phyloP scores from a whole-genome alignment of 768 basidiomycete species.

The Boletellus ananiceps region DNA sequence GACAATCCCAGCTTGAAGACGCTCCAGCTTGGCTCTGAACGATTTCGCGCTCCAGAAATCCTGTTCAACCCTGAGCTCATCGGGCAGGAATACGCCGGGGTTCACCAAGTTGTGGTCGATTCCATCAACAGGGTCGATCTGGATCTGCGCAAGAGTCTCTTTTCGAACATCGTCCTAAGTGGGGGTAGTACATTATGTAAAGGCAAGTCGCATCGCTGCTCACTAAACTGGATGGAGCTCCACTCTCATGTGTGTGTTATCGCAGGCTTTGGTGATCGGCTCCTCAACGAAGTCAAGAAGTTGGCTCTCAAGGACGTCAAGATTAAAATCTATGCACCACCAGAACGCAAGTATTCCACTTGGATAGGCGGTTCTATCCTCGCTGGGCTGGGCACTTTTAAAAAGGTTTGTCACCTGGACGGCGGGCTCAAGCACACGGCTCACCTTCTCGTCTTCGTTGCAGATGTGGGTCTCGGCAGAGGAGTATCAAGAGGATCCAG shows the following conservation, averaged over 20 bases:
- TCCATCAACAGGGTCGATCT: constrained; percentile 95
- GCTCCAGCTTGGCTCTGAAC: constrained; percentile 82
- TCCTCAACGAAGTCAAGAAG: constrained; percentile 96
- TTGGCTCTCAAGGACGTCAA: constrained; percentile 93
- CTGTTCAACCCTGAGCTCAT: constrained; percentile 96
- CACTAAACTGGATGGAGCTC: constrained; percentile 16
- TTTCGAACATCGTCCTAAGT: constrained; percentile 94
- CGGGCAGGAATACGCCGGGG: constrained; percentile 93
- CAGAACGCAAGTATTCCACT: constrained; percentile 97
- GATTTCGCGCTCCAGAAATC: constrained; percentile 96
- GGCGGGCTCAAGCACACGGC: background rate
- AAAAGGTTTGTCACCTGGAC: constrained; percentile 58
- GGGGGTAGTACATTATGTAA: constrained; percentile 94
- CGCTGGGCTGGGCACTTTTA: constrained; percentile 94
- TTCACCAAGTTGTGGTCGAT: constrained; percentile 98
- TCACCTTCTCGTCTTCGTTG: constrained; percentile 9
- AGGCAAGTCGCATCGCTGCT: constrained; percentile 47
- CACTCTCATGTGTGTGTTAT: constrained; percentile 3
- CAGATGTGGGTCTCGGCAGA: constrained; percentile 99
- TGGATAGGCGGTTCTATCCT: constrained; percentile 98
- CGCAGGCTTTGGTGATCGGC: constrained; percentile 89
- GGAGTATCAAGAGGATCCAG: constrained; percentile 98
- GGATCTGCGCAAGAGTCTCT: constrained; percentile 91
- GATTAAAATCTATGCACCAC: constrained; percentile 98
- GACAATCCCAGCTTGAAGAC: constrained; percentile 11